Base-by-base conservation (phyloP, 2,329 filamentous ascomycete species). In the Colletotrichum sp. region DNA sequence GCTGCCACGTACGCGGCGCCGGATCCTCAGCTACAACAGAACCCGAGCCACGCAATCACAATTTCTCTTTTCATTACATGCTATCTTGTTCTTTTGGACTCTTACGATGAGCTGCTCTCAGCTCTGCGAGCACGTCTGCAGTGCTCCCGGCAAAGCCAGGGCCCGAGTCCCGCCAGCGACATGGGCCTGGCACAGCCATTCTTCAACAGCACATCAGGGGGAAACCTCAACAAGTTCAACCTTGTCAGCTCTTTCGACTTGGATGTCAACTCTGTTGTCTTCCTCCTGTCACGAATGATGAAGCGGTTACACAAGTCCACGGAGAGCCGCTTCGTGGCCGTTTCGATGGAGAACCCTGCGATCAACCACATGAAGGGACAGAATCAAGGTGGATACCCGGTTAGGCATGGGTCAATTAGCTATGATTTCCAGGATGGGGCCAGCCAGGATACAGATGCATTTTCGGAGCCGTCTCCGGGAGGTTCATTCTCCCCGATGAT, bases 261-360 rank as follows among this genome's bases (percentile, higher is more conserved):
- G 44, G 74, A 76, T n/a, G 59, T 76, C 59, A 69, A 60, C 34
- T 73, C 74, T 10, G 70, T 76, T 24, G 74, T 76, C 1, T 76
- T 74, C 9, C 59, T 76, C 12, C 21, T 76, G 28, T 73, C 70
- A 6, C 32, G 64, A 15, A 66, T 76, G 74, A 69, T 76, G 70
- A 76, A 76, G 63, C 66, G 65, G 16, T 49, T 76, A 7, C 64
- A 76, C 16, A 76, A 76, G 49, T 76, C 70, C 18, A 69, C 65
- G 10, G 70, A 76, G 28, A 49, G n/a, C 32, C 64, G 73, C 28
- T 73, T 73, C 26, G 34, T 39, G 26, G 44, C 34, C 8, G 59
- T 57, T 21, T 59, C 70, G 2, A 18, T 60, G 24, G 64, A 60
- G 10, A 30, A 52, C 10, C 28, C 34, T 12, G 26, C 32, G 9